Conservation (phyloP, 495 filamentous ascomycete species). For the Astrothelium macrocarpum region DNA sequence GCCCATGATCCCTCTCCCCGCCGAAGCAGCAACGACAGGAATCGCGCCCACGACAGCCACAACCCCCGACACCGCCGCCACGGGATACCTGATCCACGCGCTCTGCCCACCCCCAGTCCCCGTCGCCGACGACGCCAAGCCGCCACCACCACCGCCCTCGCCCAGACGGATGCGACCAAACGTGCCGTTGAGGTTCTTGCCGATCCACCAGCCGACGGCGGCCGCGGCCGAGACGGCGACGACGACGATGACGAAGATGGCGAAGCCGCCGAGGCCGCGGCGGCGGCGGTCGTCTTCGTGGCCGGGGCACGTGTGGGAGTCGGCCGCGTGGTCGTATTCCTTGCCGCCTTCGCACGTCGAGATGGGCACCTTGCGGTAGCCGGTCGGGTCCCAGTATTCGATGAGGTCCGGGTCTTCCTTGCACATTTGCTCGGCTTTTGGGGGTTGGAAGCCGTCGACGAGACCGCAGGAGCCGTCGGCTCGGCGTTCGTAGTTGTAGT, state of each 20-base stretch:
- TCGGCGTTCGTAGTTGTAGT: conserved; percentile 84
- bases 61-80: conserved; percentile 65
- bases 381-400: conserved; percentile 74
- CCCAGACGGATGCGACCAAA: conserved; percentile 85
- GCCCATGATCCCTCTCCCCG: conserved; percentile 53
- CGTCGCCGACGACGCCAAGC: background rate
- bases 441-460: conserved; percentile 56
- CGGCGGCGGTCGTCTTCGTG: conserved; percentile 65
- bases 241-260: conserved; percentile 79
- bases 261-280: conserved; percentile 60
- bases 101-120: conserved; percentile 51
- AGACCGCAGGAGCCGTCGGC: conserved; percentile 64
- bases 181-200: conserved; percentile 74
- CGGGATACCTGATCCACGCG: conserved; percentile 64
- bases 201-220: conserved; percentile 75
- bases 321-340: conserved; percentile 56
- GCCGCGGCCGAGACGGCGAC: conserved; percentile 59
- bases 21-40: conserved; percentile 55
- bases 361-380: conserved; percentile 83
- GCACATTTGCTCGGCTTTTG: conserved; percentile 60
- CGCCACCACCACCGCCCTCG: conserved; percentile 37
- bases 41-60: conserved; percentile 66
- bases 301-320: conserved; percentile 55
- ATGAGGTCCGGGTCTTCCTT: conserved; percentile 49
- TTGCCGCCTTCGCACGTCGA: conserved; percentile 71